These are phyloP conservation scores for Aspergillus melleus DNA, from an alignment of 2,329 filamentous ascomycete species.

Conservation along the genomic window DNA sequence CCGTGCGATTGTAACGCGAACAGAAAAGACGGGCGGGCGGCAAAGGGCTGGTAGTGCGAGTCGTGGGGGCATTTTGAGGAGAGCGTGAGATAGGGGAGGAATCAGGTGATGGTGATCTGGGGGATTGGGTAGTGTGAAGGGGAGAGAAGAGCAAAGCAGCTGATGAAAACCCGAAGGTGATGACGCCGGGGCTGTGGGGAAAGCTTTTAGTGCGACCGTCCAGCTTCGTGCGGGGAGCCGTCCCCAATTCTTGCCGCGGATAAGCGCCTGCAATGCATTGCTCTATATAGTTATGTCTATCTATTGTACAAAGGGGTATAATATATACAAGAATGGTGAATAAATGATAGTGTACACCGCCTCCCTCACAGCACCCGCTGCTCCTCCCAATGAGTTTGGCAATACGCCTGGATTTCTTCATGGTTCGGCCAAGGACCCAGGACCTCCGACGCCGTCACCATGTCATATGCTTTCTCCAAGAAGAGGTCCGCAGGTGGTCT, in stretches of 20 bases:
- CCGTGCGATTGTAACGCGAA: conserved; percentile 33
- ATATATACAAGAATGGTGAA: conserved; percentile 17
- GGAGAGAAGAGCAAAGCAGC: not conserved
- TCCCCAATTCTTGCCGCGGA: conserved; percentile 12
- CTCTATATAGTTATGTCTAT: not conserved
- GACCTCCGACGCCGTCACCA: conserved; percentile 33
- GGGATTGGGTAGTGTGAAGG: not conserved
- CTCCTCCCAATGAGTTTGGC: conserved; percentile 8
- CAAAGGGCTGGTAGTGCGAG: conserved; percentile 27
- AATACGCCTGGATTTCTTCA: conserved; percentile 41
- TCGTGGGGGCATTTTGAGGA: conserved; percentile 34
- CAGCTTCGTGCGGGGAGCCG: conserved; percentile 4
- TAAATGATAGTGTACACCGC: conserved; percentile 16
- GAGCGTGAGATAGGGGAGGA: not conserved
- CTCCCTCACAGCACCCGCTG: conserved; percentile 14
- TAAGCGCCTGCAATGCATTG: conserved; percentile 14
- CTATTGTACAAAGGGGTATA: conserved; percentile 2
- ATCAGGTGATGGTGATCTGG: conserved; percentile 4
- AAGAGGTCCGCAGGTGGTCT: conserved; percentile 28
- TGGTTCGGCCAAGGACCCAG: conserved; percentile 46
- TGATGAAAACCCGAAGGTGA: not conserved
- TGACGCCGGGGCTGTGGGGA: conserved; percentile 21
- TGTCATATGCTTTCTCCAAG: conserved; percentile 37
- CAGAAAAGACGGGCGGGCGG: conserved; percentile 18
- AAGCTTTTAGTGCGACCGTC: conserved; percentile 4